phyloP scores from a whole-genome alignment of 345 rosid species.

The Bruguiera sexangula region DNA sequence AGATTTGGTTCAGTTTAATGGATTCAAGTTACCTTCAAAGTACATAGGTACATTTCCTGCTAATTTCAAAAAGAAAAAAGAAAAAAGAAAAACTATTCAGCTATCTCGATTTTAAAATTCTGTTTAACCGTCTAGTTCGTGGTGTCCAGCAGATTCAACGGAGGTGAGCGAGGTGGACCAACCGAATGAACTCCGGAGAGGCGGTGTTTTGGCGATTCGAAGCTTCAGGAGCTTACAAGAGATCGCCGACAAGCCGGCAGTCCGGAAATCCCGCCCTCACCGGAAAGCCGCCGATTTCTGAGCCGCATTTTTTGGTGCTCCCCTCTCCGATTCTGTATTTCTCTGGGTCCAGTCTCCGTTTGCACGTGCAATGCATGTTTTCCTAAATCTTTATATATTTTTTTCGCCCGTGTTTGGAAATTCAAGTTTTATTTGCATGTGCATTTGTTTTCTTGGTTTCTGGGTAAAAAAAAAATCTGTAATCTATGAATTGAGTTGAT shows the following conservation, averaged over 20 bases:
- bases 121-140: not conserved
- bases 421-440: no score
- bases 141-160: slow-evolving; percentile 23
- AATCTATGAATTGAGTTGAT: no score
- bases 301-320: slow-evolving; percentile 9
- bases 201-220: slow-evolving; percentile 51
- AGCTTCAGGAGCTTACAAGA: slow-evolving; percentile 71
- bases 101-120: not conserved
- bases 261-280: slow-evolving; percentile 43
- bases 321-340: not conserved
- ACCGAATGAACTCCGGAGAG: slow-evolving; percentile 33
- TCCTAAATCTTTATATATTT: no score
- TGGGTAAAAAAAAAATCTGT: no score
- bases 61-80: not conserved
- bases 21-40: slow-evolving; percentile 46
- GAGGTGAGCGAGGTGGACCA: slow-evolving; percentile 38
- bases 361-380: not conserved
- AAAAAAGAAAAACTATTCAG: not conserved
- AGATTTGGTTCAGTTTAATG: slow-evolving; percentile 80
- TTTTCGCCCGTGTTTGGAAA: no score
- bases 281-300: slow-evolving; percentile 73
- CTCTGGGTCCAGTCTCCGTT: not conserved
- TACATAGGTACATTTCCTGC: slow-evolving; percentile 62
- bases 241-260: slow-evolving; percentile 27
- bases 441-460: no score